A percentile compares a stretch with the other conserved stretches of the same genome.
Evolutionary conservation across 139 green algal genomes (phyloP).

Genomic region (Picochlorum sp.): DNA sequence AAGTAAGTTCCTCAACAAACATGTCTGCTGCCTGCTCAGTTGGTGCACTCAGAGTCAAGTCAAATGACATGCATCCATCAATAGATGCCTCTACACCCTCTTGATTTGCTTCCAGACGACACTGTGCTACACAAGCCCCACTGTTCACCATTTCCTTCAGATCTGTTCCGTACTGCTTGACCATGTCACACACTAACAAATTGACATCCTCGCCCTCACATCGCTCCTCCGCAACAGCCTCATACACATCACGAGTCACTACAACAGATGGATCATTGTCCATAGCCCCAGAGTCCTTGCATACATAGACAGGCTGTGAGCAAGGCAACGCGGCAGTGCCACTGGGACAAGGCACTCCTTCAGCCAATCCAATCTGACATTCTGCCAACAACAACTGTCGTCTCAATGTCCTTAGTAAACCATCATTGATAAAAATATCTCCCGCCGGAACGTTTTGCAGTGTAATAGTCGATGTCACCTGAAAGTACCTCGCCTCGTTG

Average conservation of each 20-base stretch:
- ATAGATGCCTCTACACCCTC: not conserved
- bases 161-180: not conserved
- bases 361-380: slow-evolving; percentile 20
- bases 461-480: not conserved
- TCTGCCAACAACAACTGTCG: slow-evolving; percentile 14
- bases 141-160: not conserved
- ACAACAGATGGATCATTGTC: not conserved
- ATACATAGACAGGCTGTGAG: slow-evolving; percentile 4
- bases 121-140: not conserved
- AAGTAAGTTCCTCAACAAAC: slow-evolving; percentile 1
- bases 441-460: slow-evolving; percentile 4
- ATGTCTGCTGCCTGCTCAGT: not conserved
- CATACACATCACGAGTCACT: not conserved
- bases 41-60: not conserved
- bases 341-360: not conserved
- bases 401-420: slow-evolving; percentile 13
- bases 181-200: not conserved
- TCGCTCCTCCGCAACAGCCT: not conserved
- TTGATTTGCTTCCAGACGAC: not conserved
- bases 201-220: not conserved
- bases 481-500: slow-evolving; percentile 1
- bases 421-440: slow-evolving; percentile 20
- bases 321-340: not conserved
- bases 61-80: not conserved
- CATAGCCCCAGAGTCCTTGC: not conserved